Base-by-base conservation (phyloP, 2,329 filamentous ascomycete species). In the Xylariomycetidae sp. region DNA sequence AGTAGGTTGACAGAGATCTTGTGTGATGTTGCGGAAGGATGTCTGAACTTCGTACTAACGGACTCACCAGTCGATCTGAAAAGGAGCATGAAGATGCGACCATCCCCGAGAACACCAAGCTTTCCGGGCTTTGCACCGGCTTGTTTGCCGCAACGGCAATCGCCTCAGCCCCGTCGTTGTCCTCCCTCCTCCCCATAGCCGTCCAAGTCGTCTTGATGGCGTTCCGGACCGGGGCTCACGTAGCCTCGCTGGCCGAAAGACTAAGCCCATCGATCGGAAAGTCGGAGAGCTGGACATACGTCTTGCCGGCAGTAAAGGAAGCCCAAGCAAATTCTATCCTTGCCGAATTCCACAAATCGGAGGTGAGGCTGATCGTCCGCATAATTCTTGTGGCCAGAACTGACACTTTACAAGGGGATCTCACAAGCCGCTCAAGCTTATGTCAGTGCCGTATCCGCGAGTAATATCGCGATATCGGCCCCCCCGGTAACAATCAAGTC, bases 81-180 rank as follows among this genome's bases (percentile, higher is more conserved):
- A 72, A 70, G 68, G 60, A 76, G 64, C 64, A 72, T 58, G 54
- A 69, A 56, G 63, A 77, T 69, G 58, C 63, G 57, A 54, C 73
- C 51, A 41, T 61, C 49, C 54, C 68, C 54, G 51, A 66, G 50
- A 57, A 76, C 60, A 73, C 67, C 11, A 63, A 71, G 50, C 64
- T 80, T 16, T 67, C 83, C 17, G 81, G 80, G 37, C 69, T 85
- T 27, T 85, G 81, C 64, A 82, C 79, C 25, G 82, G 82, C 32
- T 66, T 82, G 15, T 74, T 85, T 47, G 80, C 81, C n/a, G 81
- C 77, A n/a, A 66, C 74, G 10, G 81, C 79, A 12, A 73, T 85
- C 36, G 74, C 80, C 10, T 78, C 74, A 15, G 72, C 80, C 19
- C 72, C 72, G 38, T 80, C 77, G 5, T 62, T 83, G 30, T 74